A percentile compares a stretch with the other conserved stretches of the same genome.
phyloP scores from a whole-genome alignment of 352 stramenopile species.

The Phytopythium kandeliae region DNA sequence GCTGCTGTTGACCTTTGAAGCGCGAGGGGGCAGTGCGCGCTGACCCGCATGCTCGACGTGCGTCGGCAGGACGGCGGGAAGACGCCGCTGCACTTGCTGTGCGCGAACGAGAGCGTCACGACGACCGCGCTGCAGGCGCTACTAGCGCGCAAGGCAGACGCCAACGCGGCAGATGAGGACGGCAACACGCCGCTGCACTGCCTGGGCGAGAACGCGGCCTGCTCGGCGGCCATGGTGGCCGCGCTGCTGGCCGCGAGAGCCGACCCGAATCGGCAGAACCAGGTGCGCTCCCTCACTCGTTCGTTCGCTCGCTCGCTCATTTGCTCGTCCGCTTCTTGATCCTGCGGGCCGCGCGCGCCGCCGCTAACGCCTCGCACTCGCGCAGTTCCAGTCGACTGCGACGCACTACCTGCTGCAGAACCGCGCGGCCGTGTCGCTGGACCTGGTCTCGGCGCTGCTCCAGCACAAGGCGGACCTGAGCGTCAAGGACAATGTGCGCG shows the following conservation, averaged over 20 bases:
- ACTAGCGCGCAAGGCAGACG: slow-evolving; percentile 28
- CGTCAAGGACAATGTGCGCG: slow-evolving; percentile 63
- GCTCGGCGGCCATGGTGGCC: slow-evolving; percentile 10
- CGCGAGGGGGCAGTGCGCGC: too few relatives aligned
- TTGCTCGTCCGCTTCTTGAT: too few relatives aligned
- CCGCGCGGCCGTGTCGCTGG: slow-evolving; percentile 27
- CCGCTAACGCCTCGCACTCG: too few relatives aligned
- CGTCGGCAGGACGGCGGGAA: slow-evolving; percentile 36
- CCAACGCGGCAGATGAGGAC: slow-evolving; percentile 36
- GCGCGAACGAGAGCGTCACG: slow-evolving; percentile 58
- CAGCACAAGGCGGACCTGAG: slow-evolving; percentile 66
- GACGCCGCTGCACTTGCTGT: slow-evolving; percentile 65
- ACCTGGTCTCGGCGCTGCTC: slow-evolving; percentile 40
- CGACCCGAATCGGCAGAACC: slow-evolving; percentile 60
- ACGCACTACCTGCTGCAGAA: slow-evolving; percentile 77
- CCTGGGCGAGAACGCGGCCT: background rate
- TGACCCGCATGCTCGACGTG: too few relatives aligned
- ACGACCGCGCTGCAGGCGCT: slow-evolving; percentile 27
- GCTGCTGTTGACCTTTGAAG: too few relatives aligned
- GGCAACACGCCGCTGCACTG: slow-evolving; percentile 2
- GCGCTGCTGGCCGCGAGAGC: slow-evolving; percentile 36
- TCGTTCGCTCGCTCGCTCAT: background rate
- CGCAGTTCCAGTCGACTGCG: slow-evolving; percentile 66
- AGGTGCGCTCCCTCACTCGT: slow-evolving; percentile 17
- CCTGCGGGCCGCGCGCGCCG: too few relatives aligned